Evolutionary conservation across 2,329 filamentous ascomycete genomes (phyloP).

Genomic region (Fusarium concolor): DNA sequence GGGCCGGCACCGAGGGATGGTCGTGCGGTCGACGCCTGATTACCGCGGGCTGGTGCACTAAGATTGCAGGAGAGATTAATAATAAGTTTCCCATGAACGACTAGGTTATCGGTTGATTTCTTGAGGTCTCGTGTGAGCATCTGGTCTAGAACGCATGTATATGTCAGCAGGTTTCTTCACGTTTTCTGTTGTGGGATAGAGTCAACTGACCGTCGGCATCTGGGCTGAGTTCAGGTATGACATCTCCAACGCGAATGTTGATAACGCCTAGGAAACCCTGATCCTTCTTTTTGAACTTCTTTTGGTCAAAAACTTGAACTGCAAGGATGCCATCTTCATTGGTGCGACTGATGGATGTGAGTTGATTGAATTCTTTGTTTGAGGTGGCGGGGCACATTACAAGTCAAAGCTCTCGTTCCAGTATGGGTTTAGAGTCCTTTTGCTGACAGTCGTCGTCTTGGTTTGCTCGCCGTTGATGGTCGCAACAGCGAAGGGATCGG

Average conservation of each 20-base stretch:
- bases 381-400: constrained; percentile 66
- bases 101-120: constrained; percentile 97
- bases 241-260: constrained; percentile 94
- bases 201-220: constrained; percentile 84
- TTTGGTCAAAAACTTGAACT: constrained; percentile 99
- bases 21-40: constrained; percentile 58
- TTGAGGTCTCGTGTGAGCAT: constrained; percentile 98
- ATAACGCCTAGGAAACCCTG: constrained; percentile 98
- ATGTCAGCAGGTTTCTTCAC: constrained; percentile 47
- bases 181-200: constrained; percentile 14
- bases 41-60: constrained; percentile 71
- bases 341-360: constrained; percentile 71
- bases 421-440: constrained; percentile 98
- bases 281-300: constrained; percentile 99
- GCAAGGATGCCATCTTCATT: constrained; percentile 97
- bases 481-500: constrained; percentile 96
- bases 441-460: constrained; percentile 96
- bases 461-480: constrained; percentile 98
- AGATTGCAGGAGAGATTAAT: constrained; percentile 96
- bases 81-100: constrained; percentile 97
- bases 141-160: constrained; percentile 72
- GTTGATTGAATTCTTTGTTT: constrained; percentile 15
- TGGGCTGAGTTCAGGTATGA: constrained; percentile 83
- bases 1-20: constrained; percentile 58
- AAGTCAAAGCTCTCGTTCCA: constrained; percentile 99